Base-by-base conservation (phyloP, 1,284 basidiomycete genomes). In the Apiotrichum sp. region DNA sequence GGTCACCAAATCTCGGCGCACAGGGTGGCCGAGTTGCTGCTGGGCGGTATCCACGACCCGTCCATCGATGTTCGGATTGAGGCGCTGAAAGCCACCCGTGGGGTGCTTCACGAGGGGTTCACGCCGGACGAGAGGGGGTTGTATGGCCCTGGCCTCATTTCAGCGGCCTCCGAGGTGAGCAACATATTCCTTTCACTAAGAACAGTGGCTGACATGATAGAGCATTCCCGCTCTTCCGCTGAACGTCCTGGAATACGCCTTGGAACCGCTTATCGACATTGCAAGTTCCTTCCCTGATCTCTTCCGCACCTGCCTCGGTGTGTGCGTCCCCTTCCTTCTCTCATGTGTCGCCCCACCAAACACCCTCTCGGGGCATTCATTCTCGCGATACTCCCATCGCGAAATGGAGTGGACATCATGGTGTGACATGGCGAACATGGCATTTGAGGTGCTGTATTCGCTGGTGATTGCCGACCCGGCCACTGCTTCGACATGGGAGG, bases 181-280 rank as follows among this genome's bases (percentile, higher is more conserved):
- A 22, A 22, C 22, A 22, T 22, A 22, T 22, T 22, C 22, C 22
- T 22, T 22, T 22, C 22, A 22, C 22, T 22, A 22, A 22, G 22
- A 22, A 22, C 22, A 22, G 22, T 22, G 22, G 22, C 2, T 9
- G 11, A 10, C 2, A 35, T 22, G 22, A 54, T 32, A 59, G 57
- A 29, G 47, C 11, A 47, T 72, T 4, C 56, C 62, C 0, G 31
- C 44, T 9, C 53, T 74, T 7, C 71, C 72, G 0, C 39, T 51
- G 4, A 44, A 53, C n/a, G 56, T 63, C 3, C 59, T 73, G 13
- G 56, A 63, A 16, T 62, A 64, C 5, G 71, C 66, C 66, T 78
- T 91, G 38, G 77, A 80, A 34, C 82, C 85, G 1, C 76, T 91
- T 39, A 87, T 86, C 0, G 86, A 88, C 0, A 80, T 92, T 14